A percentile compares a stretch with the other conserved stretches of the same genome.
Conservation (phyloP, 495 filamentous ascomycete species). For the Sordaria brevicollis region DNA sequence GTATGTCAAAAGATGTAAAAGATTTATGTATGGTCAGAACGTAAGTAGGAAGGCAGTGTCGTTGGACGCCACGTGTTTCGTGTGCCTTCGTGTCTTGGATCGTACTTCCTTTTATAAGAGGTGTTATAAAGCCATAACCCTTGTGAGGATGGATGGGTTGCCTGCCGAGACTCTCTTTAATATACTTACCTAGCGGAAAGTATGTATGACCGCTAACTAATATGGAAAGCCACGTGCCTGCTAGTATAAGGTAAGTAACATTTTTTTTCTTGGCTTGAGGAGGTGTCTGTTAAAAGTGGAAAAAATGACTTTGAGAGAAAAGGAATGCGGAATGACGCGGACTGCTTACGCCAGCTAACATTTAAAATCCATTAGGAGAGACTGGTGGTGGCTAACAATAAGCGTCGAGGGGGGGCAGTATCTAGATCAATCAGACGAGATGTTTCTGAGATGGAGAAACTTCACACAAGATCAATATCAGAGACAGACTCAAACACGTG, state of each 20-base stretch:
- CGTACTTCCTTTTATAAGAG: background rate
- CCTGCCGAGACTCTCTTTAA: too few relatives aligned
- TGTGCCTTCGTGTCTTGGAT: background rate
- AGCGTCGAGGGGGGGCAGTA: background rate
- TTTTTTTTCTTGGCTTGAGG: background rate
- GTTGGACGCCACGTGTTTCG: slow-evolving; percentile 11
- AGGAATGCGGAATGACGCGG: background rate
- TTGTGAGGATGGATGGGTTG: background rate
- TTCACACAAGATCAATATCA: background rate
- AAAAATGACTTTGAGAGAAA: background rate
- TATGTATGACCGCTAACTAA: background rate
- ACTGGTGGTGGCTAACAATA: background rate
- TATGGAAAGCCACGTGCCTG: background rate
- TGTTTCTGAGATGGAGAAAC: background rate
- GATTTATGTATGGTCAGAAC: background rate
- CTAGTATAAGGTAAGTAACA: background rate
- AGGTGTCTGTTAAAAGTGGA: background rate
- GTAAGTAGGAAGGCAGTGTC: background rate
- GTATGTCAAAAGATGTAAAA: too few relatives aligned
- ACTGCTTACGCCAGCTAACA: background rate
- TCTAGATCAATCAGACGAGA: background rate
- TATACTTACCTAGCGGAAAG: background rate
- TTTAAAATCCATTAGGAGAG: background rate
- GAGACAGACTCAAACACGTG: background rate
- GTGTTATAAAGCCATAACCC: too few relatives aligned